Evolutionary conservation across 441 rosid genomes (phyloP), one percentile per base, ranked within the genome.

Genomic region (Populus hybrid): DNA sequence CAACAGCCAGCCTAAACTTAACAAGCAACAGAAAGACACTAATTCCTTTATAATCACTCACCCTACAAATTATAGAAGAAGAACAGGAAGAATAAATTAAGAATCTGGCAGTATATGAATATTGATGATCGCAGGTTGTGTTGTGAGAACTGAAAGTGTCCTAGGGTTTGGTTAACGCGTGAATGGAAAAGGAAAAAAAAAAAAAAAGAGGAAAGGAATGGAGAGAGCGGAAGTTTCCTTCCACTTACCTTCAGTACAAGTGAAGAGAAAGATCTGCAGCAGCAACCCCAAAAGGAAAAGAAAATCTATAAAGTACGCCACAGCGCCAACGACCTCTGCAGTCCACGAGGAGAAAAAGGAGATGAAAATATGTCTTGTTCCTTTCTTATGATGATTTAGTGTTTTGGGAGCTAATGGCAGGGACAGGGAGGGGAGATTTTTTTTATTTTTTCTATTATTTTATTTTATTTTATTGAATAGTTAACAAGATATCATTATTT

Each of bases 231-330:
- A n/a, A n/a, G 26, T 34, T 34, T 26, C 64, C 28, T 32, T 19
- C 12, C 0, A 8, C 76, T 65, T 61, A 63, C 34, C 35, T 36
- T 63, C 69, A 36, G 65, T 32, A 73, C 50, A 46, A 50, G 66
- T 50, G 78, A 75, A 75, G 72, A 12, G 67, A 63, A 16, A 21
- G 78, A 69, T 76, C 57, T 53, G 68, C 14, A 36, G 19, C 6
- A 12, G 57, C 57, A 46, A 46, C 12, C 57, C 2, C 57, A 14
- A 12, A 46, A 46, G 57, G 57, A 12, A 46, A 46, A 5, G 57
- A 46, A 46, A 46, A 46, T 46, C 24, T 19, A 26, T 57, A 23
- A 19, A 18, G 9, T 2, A 28, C 2, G 32, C 42, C 6, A 40
- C 26, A 21, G 64, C 5, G 42, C 36, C 70, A 75, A 28, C 30